Percentiles rank a stretch among this genome's conserved stretches.
Conservation (phyloP, 228 moss, liverwort and hornwort species). For the Sphagnum fallax region DNA sequence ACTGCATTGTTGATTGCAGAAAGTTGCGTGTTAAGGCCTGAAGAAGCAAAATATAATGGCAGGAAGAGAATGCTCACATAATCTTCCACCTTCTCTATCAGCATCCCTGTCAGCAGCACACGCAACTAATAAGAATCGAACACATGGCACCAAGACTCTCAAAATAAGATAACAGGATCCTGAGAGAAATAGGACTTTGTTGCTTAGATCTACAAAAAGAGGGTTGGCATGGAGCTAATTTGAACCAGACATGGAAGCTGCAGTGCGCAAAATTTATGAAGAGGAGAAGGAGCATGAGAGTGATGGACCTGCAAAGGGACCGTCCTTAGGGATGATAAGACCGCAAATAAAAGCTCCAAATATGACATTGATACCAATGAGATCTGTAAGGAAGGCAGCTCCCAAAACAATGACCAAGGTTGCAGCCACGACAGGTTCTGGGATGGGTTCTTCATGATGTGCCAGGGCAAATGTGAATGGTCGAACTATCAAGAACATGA, state of each 20-base stretch:
- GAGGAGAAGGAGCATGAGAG: not conserved
- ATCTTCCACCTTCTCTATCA: constrained; percentile 39
- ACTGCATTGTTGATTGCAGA: constrained; percentile 9
- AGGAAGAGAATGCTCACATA: constrained; percentile 30
- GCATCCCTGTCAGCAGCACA: constrained; percentile 1
- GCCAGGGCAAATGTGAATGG: constrained; percentile 16
- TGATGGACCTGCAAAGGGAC: constrained; percentile 17
- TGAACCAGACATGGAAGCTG: too few species aligned
- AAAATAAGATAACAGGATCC: too few species aligned
- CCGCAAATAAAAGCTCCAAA: constrained; percentile 42
- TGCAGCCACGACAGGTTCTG: constrained; percentile 20
- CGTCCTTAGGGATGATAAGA: constrained; percentile 35
- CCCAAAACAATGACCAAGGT: constrained; percentile 20
- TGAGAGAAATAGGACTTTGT: too few species aligned
- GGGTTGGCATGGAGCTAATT: too few species aligned
- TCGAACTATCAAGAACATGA: constrained; percentile 30
- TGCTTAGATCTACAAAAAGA: too few species aligned
- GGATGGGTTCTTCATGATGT: constrained; percentile 22
- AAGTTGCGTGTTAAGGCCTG: constrained; percentile 29
- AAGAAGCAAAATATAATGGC: constrained; percentile 36
- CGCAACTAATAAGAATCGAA: too few species aligned
- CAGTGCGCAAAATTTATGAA: too few species aligned
- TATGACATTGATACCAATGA: constrained; percentile 35
- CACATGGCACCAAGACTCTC: too few species aligned
- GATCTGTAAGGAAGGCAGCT: constrained; percentile 26